A percentile compares a stretch with the other conserved stretches of the same genome.
Conservation (phyloP, 2,329 filamentous ascomycete genomes). For the Calonectria hongkongensis region DNA sequence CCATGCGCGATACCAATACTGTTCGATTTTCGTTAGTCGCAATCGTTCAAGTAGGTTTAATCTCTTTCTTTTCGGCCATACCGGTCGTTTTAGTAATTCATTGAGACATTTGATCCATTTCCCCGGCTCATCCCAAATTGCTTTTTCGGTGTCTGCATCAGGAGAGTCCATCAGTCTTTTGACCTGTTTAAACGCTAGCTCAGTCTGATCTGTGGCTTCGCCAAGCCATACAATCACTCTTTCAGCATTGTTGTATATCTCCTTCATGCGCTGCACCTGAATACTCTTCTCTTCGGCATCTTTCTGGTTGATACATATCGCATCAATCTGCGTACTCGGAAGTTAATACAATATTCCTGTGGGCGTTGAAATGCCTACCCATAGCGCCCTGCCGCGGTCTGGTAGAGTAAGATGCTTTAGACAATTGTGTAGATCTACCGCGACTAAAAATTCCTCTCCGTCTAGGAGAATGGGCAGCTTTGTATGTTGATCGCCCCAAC, state of each 20-base stretch:
- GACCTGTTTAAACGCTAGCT: conserved; percentile 29
- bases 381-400: conserved; percentile 29
- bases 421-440: conserved; percentile 33
- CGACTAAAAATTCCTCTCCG: conserved; percentile 36
- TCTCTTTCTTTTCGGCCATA: neutral
- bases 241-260: conserved; percentile 47
- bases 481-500: conserved; percentile 43
- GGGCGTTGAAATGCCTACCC: conserved; percentile 24
- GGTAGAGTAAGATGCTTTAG: conserved; percentile 31
- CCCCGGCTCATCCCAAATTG: conserved; percentile 28
- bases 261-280: conserved; percentile 53
- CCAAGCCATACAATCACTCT: conserved; percentile 41
- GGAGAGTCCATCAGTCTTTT: conserved; percentile 16
- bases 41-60: no score
- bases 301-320: conserved; percentile 55
- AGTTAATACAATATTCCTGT: neutral
- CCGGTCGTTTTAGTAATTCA: conserved; percentile 33
- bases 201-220: conserved; percentile 25
- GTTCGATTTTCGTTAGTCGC: neutral
- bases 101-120: conserved; percentile 37
- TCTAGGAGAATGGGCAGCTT: conserved; percentile 34
- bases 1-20: conserved; percentile 36
- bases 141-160: conserved; percentile 4
- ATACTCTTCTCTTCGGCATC: conserved; percentile 49
- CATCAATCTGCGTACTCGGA: conserved; percentile 46